Percentiles rank a stretch among this genome's conserved stretches.
These are phyloP conservation scores for Whalleya microplaca DNA, from an alignment of 2,329 filamentous ascomycete species.

Conservation along the genomic window DNA sequence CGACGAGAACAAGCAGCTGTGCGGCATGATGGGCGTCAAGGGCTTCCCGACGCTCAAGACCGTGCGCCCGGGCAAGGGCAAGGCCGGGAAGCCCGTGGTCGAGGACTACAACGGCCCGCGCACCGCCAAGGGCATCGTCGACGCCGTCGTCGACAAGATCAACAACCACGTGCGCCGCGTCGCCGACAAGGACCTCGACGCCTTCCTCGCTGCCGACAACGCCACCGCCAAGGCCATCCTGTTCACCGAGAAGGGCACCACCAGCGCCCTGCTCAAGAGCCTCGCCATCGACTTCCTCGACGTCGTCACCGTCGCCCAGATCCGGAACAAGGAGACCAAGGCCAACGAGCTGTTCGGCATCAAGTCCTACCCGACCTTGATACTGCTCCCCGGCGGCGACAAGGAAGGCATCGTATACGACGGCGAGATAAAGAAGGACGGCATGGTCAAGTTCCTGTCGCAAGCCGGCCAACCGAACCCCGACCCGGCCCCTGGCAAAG, in stretches of 20 bases:
- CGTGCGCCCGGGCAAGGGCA: slow-evolving; percentile 80
- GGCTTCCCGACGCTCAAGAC: slow-evolving; percentile 98
- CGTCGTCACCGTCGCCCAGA: slow-evolving; percentile 77
- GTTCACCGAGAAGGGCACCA: slow-evolving; percentile 91
- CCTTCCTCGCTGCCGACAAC: slow-evolving; percentile 70
- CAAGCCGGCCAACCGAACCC: slow-evolving; percentile 80
- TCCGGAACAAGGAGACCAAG: slow-evolving; percentile 77
- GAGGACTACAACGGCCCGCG: slow-evolving; percentile 90
- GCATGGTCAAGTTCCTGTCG: slow-evolving; percentile 80
- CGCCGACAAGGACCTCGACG: slow-evolving; percentile 76
- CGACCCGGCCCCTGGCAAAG: slow-evolving; percentile 50
- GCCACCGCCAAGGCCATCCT: slow-evolving; percentile 82
- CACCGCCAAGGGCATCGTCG: slow-evolving; percentile 83
- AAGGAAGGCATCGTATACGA: slow-evolving; percentile 73
- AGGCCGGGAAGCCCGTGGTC: slow-evolving; percentile 72
- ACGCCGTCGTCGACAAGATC: slow-evolving; percentile 83
- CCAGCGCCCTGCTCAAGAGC: slow-evolving; percentile 79
- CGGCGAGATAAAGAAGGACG: slow-evolving; percentile 83
- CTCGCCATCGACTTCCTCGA: slow-evolving; percentile 90
- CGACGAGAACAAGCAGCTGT: slow-evolving; percentile 87
- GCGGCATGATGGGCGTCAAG: slow-evolving; percentile 81
- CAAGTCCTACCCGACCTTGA: slow-evolving; percentile 75
- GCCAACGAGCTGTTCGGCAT: slow-evolving; percentile 77
- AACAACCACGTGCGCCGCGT: slow-evolving; percentile 87
- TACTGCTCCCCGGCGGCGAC: slow-evolving; percentile 75